Percentiles rank a stretch among this genome's conserved stretches.
Evolutionary conservation across 1,284 basidiomycete genomes (phyloP).

Genomic region (Ganoderma meredithae): DNA sequence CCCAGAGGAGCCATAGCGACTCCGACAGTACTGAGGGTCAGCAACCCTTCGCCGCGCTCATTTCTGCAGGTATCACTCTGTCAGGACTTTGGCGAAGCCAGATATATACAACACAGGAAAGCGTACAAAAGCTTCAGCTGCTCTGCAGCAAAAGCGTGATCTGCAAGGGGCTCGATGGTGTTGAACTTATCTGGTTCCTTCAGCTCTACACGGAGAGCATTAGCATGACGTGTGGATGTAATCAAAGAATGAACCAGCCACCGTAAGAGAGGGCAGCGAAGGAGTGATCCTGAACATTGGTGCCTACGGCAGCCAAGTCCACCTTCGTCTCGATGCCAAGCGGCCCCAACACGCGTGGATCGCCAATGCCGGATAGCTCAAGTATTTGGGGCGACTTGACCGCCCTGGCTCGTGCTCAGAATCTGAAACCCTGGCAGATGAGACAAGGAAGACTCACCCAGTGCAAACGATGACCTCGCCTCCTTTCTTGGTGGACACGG

Average conservation of each 20-base stretch:
- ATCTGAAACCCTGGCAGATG: background rate
- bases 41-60: conserved; percentile 34
- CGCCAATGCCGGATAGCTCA: conserved; percentile 51
- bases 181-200: conserved; percentile 28
- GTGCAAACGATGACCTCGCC: conserved; percentile 49
- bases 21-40: conserved; percentile 35
- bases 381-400: conserved; percentile 42
- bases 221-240: background rate
- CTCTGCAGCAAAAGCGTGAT: conserved; percentile 32
- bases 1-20: conserved; percentile 36
- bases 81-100: background rate
- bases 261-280: conserved; percentile 30
- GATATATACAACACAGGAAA: background rate
- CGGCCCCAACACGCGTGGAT: conserved; percentile 37
- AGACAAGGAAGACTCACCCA: conserved; percentile 32
- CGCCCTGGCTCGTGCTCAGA: conserved; percentile 25
- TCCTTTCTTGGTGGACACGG: conserved; percentile 35
- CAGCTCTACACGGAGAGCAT: conserved; percentile 1
- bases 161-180: conserved; percentile 40
- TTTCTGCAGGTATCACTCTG: conserved; percentile 18
- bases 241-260: conserved; percentile 5
- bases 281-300: conserved; percentile 45
- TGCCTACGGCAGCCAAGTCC: conserved; percentile 46
- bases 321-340: conserved; percentile 43
- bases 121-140: conserved; percentile 41